These are phyloP conservation scores for Didymella pomorum DNA, from an alignment of 2,329 filamentous ascomycete species.

Conservation along the genomic window DNA sequence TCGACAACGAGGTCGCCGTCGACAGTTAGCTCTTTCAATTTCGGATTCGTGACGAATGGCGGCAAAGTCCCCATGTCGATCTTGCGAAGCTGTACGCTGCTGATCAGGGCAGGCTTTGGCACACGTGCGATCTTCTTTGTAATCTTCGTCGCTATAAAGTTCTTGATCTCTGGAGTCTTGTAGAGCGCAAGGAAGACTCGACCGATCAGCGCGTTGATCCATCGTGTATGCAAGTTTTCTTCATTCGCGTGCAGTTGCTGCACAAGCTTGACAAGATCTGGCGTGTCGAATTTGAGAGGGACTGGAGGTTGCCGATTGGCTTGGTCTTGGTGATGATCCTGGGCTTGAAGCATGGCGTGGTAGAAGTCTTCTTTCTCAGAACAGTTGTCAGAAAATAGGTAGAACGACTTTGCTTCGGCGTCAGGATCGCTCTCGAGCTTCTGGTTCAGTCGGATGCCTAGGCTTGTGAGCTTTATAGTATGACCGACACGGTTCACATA, in stretches of 20 bases:
- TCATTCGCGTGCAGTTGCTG: constrained; percentile 91
- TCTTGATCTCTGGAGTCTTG: constrained; percentile 81
- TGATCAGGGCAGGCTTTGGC: constrained; percentile 89
- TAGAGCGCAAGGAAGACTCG: constrained; percentile 88
- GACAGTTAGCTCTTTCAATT: constrained; percentile 86
- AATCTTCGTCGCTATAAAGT: constrained; percentile 82
- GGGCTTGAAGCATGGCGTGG: constrained; percentile 85
- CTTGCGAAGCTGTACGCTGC: constrained; percentile 79
- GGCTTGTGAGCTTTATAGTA: constrained; percentile 16
- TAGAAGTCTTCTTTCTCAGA: constrained; percentile 99
- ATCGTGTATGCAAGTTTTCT: constrained; percentile 87
- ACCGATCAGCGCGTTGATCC: constrained; percentile 91
- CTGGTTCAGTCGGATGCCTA: constrained; percentile 73
- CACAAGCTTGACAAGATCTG: constrained; percentile 87
- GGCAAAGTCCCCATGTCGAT: constrained; percentile 88
- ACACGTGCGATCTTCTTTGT: constrained; percentile 96
- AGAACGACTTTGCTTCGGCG: constrained; percentile 83
- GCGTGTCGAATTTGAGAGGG: constrained; percentile 79
- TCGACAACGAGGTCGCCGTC: constrained; percentile 90
- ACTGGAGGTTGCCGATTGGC: constrained; percentile 66
- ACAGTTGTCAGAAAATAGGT: constrained; percentile 91
- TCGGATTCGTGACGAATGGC: constrained; percentile 87
- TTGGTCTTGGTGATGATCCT: constrained; percentile 70
- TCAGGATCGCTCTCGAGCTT: constrained; percentile 62
- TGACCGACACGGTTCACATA: constrained; percentile 1